Conservation (phyloP, 1,284 basidiomycete genomes). For the Athelia psychrophila region DNA sequence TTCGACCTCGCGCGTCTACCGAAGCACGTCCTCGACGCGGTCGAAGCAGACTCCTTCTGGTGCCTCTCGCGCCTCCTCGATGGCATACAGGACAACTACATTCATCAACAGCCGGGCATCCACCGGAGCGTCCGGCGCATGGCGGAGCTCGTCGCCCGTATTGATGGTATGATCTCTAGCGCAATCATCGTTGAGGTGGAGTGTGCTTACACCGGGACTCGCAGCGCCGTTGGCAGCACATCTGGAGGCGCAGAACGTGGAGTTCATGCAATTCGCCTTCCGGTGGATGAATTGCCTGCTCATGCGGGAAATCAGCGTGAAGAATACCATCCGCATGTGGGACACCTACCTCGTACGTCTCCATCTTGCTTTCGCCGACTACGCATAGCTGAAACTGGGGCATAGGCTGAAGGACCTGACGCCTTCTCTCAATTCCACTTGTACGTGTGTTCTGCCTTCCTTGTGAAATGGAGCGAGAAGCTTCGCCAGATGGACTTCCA, state of each 20-base stretch:
- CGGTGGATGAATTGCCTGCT: conserved; percentile 98
- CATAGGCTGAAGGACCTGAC: conserved; percentile 88
- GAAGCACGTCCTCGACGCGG: conserved; percentile 65
- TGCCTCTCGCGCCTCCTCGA: conserved; percentile 91
- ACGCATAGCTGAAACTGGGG: conserved; percentile 1
- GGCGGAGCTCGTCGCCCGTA: conserved; percentile 88
- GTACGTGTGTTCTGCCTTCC: conserved; percentile 94
- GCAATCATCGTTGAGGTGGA: too few relatives aligned
- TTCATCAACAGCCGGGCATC: conserved; percentile 92
- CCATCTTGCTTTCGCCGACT: conserved; percentile 2
- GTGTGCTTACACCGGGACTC: conserved; percentile 4
- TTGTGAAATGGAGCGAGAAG: conserved; percentile 90
- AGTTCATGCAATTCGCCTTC: conserved; percentile 99
- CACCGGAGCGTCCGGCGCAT: conserved; percentile 89
- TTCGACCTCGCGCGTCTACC: conserved; percentile 83
- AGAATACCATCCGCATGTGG: conserved; percentile 98
- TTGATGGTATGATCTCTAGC: conserved; percentile 65
- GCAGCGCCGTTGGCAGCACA: conserved; percentile 76
- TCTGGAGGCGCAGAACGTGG: conserved; percentile 86
- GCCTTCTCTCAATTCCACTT: conserved; percentile 97
- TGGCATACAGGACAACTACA: conserved; percentile 97
- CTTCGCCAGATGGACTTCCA: conserved; percentile 95
- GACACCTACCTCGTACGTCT: conserved; percentile 89
- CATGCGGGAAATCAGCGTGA: conserved; percentile 94
- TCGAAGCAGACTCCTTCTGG: conserved; percentile 97